Evolutionary conservation across 2,329 filamentous ascomycete genomes (phyloP), one percentile per base, ranked within the genome.

Genomic region (Penicillium expansum): DNA sequence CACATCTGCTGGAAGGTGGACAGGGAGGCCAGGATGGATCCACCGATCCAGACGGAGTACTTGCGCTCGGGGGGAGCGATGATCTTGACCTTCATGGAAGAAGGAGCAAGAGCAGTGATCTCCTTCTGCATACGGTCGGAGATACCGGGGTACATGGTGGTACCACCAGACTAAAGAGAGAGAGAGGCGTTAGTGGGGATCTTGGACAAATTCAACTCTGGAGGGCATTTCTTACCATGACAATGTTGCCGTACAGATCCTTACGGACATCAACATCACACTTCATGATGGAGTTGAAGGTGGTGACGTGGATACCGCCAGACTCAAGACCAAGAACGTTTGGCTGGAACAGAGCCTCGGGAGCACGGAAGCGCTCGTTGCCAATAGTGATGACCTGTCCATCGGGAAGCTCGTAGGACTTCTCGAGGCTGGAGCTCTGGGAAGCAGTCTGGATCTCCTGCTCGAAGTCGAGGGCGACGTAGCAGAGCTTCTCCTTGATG

Each of bases 1-100:
- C 94, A 99, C 94, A 99, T 99, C 85, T 99, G 94, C 87, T 99
- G 94, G 93, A 99, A 99, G 82, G 94, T 99, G 71, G 94, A 99
- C 75, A 99, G 90, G 67, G 94, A 99, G 73, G 94, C 94, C 76
- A 99, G 84, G 83, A 99, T 99, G 81, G 94, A 99, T 87, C 94
- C 94, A 94, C 94, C 94, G 80, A 99, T 99, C 94, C 94, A 99
- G 86, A 99, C 94, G 66, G 94, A 97, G 91, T 99, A 99, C 88
- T 99, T 99, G 83, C 94, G 91, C 90, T 99, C 94, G 71, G 94
- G 94, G 73, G 94, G 94, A 83, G 94, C 94, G 79, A 99, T 97
- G 83, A 99, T 97, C 91, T 97, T 97, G 87, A 99, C 93, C 91
- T 97, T 97, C 94, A 99, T 97, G 76, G 92, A 97, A 68, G 94